A percentile compares a stretch with the other conserved stretches of the same genome.
phyloP scores from a whole-genome alignment of 768 basidiomycete species.

The Collybiopsis luxurians region DNA sequence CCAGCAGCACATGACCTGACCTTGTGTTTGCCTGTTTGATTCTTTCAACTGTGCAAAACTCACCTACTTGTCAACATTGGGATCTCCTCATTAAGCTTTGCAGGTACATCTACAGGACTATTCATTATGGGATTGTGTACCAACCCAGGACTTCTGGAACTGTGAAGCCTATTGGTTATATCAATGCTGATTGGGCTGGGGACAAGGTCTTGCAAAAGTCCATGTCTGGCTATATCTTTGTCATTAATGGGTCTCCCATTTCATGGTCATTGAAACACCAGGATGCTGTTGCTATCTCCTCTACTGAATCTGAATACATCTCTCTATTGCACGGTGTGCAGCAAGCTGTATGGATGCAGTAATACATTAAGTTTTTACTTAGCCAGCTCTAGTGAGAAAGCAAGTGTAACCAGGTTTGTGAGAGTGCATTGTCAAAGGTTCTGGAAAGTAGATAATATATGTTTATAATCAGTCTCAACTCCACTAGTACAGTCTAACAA shows the following conservation, averaged over 20 bases:
- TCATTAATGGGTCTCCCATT: slow-evolving; percentile 12
- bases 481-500: too few relatives aligned
- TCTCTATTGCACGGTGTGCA: slow-evolving; percentile 12
- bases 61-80: not conserved
- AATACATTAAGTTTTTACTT: too few relatives aligned
- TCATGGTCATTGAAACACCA: slow-evolving; percentile 17
- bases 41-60: not conserved
- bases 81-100: not conserved
- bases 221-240: slow-evolving; percentile 19
- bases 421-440: too few relatives aligned
- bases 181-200: slow-evolving; percentile 31
- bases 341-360: slow-evolving; percentile 15
- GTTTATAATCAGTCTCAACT: too few relatives aligned
- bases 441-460: too few relatives aligned
- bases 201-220: slow-evolving; percentile 18
- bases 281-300: slow-evolving; percentile 14
- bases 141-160: not conserved
- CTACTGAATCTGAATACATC: slow-evolving; percentile 25
- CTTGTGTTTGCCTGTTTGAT: not conserved
- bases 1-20: not conserved
- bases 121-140: not conserved
- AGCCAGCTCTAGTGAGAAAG: too few relatives aligned
- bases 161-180: slow-evolving; percentile 13
- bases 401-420: too few relatives aligned
- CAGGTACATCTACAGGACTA: not conserved